Conservation (phyloP, 345 rosid genomes). For the Populus alba region DNA sequence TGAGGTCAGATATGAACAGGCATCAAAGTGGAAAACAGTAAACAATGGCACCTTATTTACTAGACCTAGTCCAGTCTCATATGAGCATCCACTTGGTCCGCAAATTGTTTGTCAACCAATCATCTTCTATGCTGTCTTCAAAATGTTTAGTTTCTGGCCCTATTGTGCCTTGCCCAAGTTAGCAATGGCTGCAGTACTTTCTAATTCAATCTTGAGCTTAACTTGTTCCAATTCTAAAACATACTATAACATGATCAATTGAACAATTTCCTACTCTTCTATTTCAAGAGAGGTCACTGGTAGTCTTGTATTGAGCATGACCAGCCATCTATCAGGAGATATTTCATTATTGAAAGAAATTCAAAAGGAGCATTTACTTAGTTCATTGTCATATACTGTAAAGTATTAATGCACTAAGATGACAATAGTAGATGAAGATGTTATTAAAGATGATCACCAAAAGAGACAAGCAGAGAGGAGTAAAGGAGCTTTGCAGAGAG, state of each 20-base stretch:
- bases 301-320: too few relatives aligned
- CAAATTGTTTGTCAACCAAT: neutral
- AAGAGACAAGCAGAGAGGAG: neutral
- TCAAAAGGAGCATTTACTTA: too few relatives aligned
- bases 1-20: neutral
- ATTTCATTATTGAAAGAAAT: too few relatives aligned
- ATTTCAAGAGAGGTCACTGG: neutral
- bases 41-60: neutral
- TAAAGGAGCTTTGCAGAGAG: neutral
- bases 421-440: neutral
- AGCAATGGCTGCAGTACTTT: neutral
- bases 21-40: neutral
- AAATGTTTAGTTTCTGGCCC: neutral
- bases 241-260: neutral
- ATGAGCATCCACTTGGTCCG: neutral
- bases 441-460: neutral
- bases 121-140: neutral
- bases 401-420: neutral
- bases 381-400: too few relatives aligned
- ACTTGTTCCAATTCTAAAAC: neutral
- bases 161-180: neutral
- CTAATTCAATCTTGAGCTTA: neutral
- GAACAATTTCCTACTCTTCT: neutral
- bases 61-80: neutral
- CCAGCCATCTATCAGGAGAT: too few relatives aligned